phyloP scores from a whole-genome alignment of 768 basidiomycete species.

The Boletus eberwhitei region DNA sequence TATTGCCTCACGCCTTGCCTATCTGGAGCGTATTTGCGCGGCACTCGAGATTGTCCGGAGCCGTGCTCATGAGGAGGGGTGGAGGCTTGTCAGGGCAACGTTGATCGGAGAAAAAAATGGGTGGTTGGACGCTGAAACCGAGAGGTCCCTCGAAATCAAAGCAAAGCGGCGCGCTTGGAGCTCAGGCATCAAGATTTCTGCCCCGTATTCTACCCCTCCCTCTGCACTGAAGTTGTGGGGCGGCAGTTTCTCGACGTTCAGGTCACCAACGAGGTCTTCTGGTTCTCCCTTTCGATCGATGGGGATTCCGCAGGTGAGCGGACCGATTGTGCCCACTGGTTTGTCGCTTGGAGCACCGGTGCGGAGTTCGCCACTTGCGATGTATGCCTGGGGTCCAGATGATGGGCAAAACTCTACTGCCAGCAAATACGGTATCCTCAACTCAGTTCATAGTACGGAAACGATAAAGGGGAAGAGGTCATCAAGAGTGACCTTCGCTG shows the following conservation, averaged over 20 bases:
- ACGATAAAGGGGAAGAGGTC: slow-evolving; percentile 13
- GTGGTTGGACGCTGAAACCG: slow-evolving; percentile 28
- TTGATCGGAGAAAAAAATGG: slow-evolving; percentile 18
- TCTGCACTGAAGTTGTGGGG: slow-evolving; percentile 17
- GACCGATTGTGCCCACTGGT: slow-evolving; percentile 31
- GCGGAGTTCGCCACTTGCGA: slow-evolving; percentile 49
- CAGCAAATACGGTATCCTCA: slow-evolving; percentile 20
- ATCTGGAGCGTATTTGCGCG: slow-evolving; percentile 38
- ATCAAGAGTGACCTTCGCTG: slow-evolving; percentile 18
- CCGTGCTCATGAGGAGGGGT: slow-evolving; percentile 40
- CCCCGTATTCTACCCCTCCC: slow-evolving; percentile 17
- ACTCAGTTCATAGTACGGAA: slow-evolving; percentile 9
- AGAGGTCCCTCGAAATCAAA: slow-evolving; percentile 49
- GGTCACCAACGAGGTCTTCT: slow-evolving; percentile 14
- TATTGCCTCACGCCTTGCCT: slow-evolving; percentile 13
- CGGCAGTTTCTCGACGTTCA: neutral
- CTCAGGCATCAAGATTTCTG: slow-evolving; percentile 44
- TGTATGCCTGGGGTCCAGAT: slow-evolving; percentile 37
- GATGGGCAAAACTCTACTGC: slow-evolving; percentile 29
- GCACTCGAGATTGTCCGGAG: slow-evolving; percentile 41
- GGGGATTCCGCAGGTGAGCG: slow-evolving; percentile 1
- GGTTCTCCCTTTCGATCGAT: slow-evolving; percentile 14
- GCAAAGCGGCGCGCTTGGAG: slow-evolving; percentile 68
- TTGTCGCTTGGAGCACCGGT: slow-evolving; percentile 50
- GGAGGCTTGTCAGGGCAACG: slow-evolving; percentile 35